A percentile compares a stretch with the other conserved stretches of the same genome.
phyloP scores from a whole-genome alignment of 2,329 filamentous ascomycete genomes.

The Botrytis fabae region DNA sequence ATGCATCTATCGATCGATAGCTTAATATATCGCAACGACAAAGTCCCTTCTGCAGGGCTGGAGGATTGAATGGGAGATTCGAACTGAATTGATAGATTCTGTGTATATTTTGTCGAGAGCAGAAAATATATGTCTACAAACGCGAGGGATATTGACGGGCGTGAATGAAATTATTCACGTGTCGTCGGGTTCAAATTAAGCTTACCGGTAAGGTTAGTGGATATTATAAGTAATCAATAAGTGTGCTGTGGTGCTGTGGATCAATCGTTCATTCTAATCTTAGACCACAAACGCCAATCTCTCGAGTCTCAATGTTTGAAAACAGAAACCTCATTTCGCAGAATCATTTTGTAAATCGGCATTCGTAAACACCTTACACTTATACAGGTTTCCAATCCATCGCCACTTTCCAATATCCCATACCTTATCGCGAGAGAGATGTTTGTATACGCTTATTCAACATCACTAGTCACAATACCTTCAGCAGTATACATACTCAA shows the following conservation, averaged over 20 bases:
- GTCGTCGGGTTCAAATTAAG: not conserved
- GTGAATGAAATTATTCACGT: constrained; percentile 2
- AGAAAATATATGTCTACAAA: not conserved
- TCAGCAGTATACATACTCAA: not conserved
- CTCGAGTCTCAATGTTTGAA: not conserved
- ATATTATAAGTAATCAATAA: not conserved
- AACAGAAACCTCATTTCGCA: constrained; percentile 9
- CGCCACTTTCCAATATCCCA: not conserved
- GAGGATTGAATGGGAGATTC: no score
- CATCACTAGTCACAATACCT: not conserved
- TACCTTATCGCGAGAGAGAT: constrained; percentile 1
- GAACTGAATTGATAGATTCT: not conserved
- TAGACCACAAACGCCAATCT: constrained; percentile 1
- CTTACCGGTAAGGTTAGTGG: not conserved
- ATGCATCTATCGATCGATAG: not conserved
- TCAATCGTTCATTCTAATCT: not conserved
- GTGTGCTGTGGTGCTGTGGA: not conserved
- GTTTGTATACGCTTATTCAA: not conserved
- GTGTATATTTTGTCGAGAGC: not conserved
- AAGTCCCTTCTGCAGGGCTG: not conserved
- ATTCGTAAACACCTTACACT: not conserved
- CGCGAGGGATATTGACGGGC: not conserved
- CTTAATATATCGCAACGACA: not conserved
- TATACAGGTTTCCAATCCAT: not conserved
- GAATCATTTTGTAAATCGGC: constrained; percentile 6